Conservation (phyloP, 2,329 filamentous ascomycete species). For the Nothophoma quercina region DNA sequence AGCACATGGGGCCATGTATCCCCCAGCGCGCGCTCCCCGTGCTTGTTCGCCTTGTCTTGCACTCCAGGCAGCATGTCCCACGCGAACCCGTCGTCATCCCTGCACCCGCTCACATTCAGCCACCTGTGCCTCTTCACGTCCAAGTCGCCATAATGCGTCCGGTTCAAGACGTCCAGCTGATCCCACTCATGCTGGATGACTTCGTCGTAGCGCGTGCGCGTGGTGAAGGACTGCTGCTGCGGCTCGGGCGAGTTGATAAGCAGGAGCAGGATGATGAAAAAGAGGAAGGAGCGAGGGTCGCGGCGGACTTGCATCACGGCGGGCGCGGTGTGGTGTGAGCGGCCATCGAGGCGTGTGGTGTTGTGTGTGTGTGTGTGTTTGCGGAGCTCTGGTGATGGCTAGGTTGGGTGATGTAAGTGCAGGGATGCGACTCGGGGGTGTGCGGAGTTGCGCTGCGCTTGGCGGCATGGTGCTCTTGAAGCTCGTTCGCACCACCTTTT, state of each 20-base stretch:
- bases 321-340: constrained; percentile 17
- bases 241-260: constrained; percentile 49
- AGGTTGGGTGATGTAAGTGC: constrained; percentile 8
- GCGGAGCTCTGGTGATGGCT: background rate
- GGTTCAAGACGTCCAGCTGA: constrained; percentile 55
- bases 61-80: constrained; percentile 78
- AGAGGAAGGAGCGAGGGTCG: constrained; percentile 46
- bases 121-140: constrained; percentile 54
- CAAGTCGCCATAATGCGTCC: constrained; percentile 57
- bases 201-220: constrained; percentile 51
- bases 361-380: constrained; percentile 1
- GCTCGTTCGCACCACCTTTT: background rate
- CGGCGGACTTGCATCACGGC: constrained; percentile 48
- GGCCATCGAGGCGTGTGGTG: constrained; percentile 13
- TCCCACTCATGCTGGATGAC: constrained; percentile 60
- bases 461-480: background rate
- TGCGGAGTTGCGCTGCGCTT: constrained; percentile 11
- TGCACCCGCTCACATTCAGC: constrained; percentile 75
- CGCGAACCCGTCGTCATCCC: constrained; percentile 74
- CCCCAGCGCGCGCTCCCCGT: constrained; percentile 12
- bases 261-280: constrained; percentile 49
- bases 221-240: constrained; percentile 43
- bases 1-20: constrained; percentile 59
- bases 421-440: constrained; percentile 19
- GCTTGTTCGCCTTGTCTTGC: constrained; percentile 62